Evolutionary conservation across 129 eudicot species (phyloP).

Genomic region (Solidago caesia): DNA sequence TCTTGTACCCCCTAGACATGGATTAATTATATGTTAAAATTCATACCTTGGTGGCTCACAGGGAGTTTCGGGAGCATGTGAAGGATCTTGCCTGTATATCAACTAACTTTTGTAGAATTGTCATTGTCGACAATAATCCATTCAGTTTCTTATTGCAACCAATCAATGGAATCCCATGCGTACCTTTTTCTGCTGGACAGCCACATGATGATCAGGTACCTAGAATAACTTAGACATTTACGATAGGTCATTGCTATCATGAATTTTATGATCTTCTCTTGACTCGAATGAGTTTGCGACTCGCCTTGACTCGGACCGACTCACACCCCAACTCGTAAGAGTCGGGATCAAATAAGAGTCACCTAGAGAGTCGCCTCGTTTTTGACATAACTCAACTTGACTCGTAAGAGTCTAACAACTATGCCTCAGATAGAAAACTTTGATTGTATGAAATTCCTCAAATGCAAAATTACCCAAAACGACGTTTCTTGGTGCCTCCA

Average conservation of each 20-base stretch:
- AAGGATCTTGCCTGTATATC: constrained; percentile 87
- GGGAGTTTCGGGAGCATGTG: constrained; percentile 94
- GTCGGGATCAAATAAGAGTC: no score
- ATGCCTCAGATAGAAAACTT: background rate
- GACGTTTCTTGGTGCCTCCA: background rate
- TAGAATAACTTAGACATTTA: background rate
- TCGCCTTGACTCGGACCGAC: no score
- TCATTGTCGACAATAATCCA: constrained; percentile 94
- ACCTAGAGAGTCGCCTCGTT: no score
- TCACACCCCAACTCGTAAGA: no score
- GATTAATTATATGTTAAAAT: background rate
- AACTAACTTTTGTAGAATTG: constrained; percentile 64
- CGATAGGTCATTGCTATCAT: background rate
- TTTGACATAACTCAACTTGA: no score
- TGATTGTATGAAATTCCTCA: background rate
- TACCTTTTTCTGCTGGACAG: constrained; percentile 97
- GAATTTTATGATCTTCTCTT: background rate
- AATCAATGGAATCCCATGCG: constrained; percentile 91
- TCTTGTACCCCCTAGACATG: background rate
- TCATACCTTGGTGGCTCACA: constrained; percentile 25
- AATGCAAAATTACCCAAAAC: background rate
- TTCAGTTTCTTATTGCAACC: constrained; percentile 98
- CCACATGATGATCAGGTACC: constrained; percentile 90
- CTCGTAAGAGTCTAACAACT: no score
- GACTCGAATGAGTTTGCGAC: no score